phyloP scores from a whole-genome alignment of 2,329 filamentous ascomycete genomes.

The Fusarium paranaense region DNA sequence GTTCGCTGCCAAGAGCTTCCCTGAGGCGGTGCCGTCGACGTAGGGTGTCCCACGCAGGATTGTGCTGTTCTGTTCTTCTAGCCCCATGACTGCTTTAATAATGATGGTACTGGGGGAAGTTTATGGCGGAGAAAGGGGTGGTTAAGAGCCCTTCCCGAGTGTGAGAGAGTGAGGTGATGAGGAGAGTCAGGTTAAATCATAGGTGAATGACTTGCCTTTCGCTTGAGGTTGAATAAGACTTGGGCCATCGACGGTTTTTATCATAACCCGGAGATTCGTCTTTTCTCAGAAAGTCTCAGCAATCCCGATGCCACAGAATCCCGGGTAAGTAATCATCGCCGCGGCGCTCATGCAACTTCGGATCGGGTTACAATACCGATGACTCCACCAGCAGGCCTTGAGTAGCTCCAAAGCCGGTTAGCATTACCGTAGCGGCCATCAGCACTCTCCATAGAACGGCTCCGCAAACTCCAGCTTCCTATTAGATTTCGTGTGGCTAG shows the following conservation, averaged over 20 bases:
- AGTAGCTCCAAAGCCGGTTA: background rate
- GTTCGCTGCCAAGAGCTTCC: background rate
- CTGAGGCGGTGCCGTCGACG: conserved; percentile 1
- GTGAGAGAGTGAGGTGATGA: background rate
- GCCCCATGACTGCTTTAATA: background rate
- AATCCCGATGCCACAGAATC: too few relatives aligned
- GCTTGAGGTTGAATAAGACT: background rate
- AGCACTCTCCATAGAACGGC: background rate
- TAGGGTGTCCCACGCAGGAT: background rate
- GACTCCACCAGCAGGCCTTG: background rate
- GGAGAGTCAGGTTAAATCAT: background rate
- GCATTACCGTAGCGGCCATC: background rate
- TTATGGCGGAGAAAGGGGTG: background rate
- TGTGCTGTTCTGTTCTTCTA: background rate
- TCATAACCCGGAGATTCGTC: background rate
- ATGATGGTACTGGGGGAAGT: background rate
- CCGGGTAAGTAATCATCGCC: background rate
- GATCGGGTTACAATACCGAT: background rate
- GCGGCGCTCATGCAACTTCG: background rate
- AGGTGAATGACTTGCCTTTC: background rate
- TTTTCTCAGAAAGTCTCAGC: too few relatives aligned
- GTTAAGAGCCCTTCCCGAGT: background rate
- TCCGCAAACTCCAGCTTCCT: background rate
- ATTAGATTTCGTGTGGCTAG: background rate
- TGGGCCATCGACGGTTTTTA: background rate